Evolutionary conservation across 345 rosid genomes (phyloP), one percentile per base, ranked within the genome.

Genomic region (Lepidium aucheri): DNA sequence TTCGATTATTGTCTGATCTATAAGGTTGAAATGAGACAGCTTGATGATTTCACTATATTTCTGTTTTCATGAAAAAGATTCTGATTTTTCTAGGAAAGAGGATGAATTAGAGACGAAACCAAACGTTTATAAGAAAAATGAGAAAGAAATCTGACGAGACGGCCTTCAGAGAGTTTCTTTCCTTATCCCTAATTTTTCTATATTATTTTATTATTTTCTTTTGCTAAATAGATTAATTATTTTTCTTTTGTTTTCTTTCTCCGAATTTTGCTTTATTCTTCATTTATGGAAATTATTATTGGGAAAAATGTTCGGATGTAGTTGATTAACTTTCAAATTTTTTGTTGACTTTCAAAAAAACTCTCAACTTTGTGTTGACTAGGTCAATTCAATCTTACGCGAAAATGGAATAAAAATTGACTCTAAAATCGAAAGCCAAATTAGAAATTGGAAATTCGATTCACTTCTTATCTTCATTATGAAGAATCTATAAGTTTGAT

Each of bases 1-100:
- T 34, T 73, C 61, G 62, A 66, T 73, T 66, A 16, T 45, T 40
- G 28, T 63, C 57, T 70, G 57, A 63, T 62, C 68, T 69, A 43
- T 16, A 42, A 24, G 46, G 14, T 36, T 45, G 33, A 43, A 50
- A 40, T 1, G 38, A 61, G 17, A 63, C 47, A 70, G 32, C 57
- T 63, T 38, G 43, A 35, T 61, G 51, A 43, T 61, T 20, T 70
- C 74, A 41, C 45, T 60, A 52, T 26, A 26, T 40, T 4, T 42
- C 8, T 42, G 6, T n/a, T 22, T 43, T 7, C 16, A 8, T 3
- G 26, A 17, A 34, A 28, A 34, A 42, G 45, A 44, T 45, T 18
- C 67, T 18, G 57, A 49, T 15, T n/a, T n/a, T 20, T 24, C 2
- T 52, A 35, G 53, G 62, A 67, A 44, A 62, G 75, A 63, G 28